Evolutionary conservation across 1,284 basidiomycete genomes (phyloP), one percentile per base, ranked within the genome.

Genomic region (Cryptococcus sp.): DNA sequence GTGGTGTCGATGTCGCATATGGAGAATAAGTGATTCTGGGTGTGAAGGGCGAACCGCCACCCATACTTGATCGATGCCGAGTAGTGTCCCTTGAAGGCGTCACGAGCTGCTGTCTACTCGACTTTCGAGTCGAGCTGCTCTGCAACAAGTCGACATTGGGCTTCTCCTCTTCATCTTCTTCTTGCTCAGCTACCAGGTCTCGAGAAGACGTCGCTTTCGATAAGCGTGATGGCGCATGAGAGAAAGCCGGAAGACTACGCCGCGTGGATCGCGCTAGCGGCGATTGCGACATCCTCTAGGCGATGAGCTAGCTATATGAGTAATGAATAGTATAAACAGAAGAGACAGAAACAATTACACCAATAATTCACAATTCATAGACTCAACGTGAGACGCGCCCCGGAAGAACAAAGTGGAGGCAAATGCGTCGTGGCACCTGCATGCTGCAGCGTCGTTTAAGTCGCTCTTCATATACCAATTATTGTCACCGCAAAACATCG

Each of bases 201-300:
- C 44, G 57, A 19, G 55, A 54, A 3, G 70, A 68, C 23, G 63
- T 62, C 3, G 69, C 62, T 57, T 69, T 66, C 22, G 66, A 65
- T 2, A 76, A 65, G 50, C 65, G 61, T 0, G 74, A 75, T 0
- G 73, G 74, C 0, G 69, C 57, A n/a, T 70, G 68, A 3, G 72
- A 60, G 57, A 76, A 76, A 0, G 73, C 69, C 11, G 69, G 66
- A 7, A 76, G 64, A 15, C 66, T 62, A 38, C 68, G 63, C n/a
- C 69, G 55, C 4, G 65, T 62, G 11, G 65, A 64, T 1, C 71
- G 58, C 23, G 72, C 70, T 0, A 76, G 61, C 1, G 72, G 73
- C n/a, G 73, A 75, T 59, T 75, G 73, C 13, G 74, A 76, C 74
- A 76, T 76, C n/a, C 15, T 29, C 19, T 20, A 11, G 20, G 23